Evolutionary conservation across 2,329 filamentous ascomycete species (phyloP), one percentile per base, ranked within the genome.

Genomic region (Colletotrichum sp.): DNA sequence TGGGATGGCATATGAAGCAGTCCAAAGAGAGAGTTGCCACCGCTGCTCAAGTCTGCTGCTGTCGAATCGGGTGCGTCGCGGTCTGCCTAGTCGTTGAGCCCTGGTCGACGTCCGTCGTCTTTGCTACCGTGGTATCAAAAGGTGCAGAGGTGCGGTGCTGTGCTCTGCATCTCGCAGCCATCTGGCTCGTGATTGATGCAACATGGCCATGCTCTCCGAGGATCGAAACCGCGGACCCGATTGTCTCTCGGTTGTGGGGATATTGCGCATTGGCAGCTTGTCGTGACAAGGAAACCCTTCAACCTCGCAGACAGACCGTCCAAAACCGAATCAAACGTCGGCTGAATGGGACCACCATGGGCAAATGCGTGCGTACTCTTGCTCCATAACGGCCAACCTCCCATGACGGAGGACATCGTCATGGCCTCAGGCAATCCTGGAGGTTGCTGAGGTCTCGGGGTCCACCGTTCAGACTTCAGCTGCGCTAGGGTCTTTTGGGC

Each of bases 381-480:
- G 28, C n/a, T 18, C 64, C 36, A 36, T 28, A 28, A 71, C 60
- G 68, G 60, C 26, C 60, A 55, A 36, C 58, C 18, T 36, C 38
- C 67, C 69, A 58, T 62, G 38, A 52, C n/a, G 55, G 38, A 73
- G 55, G 69, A 34, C 32, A 56, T 38, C 26, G 26, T 60, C 34
- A n/a, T 52, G 8, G 67, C 67, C 67, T 70, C 9, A 58, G 56
- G 56, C 55, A 43, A 24, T 18, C 24, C 52, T 60, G 36, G 34
- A 62, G 55, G 28, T 38, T 60, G 48, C 30, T 32, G 9, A 34
- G 56, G 52, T 38, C n/a, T 6, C n/a, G 43, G 12, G 64, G 56
- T 36, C 56, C 64, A 68, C 55, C 34, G 26, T 68, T 75, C 64
- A 65, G 70, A 75, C 70, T 69, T 73, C 26, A 43, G 26, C 62